These are phyloP conservation scores for Sporothrix humicola DNA, from an alignment of 2,329 filamentous ascomycete genomes.

Conservation along the genomic window DNA sequence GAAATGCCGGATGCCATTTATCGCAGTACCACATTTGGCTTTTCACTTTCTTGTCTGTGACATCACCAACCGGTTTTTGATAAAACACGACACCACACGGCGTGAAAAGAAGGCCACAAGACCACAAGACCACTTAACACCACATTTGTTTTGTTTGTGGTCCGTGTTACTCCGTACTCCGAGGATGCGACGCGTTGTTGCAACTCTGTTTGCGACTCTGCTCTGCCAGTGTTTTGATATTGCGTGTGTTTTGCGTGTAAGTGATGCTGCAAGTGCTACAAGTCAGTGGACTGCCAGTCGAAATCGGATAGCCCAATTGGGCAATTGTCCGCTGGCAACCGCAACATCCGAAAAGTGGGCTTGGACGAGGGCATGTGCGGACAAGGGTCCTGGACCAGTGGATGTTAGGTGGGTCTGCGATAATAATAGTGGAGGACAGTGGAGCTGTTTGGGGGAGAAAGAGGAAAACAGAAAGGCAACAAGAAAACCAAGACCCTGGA, in stretches of 20 bases:
- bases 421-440: neutral
- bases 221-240: too few species aligned
- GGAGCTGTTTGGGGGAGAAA: neutral
- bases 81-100: neutral
- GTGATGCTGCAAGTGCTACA: too few species aligned
- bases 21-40: neutral
- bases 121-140: too few species aligned
- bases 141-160: slow-evolving; percentile 7
- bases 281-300: neutral
- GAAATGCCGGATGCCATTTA: neutral
- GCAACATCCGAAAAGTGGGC: neutral
- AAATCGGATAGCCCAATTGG: slow-evolving; percentile 5
- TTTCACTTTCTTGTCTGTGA: neutral
- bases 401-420: neutral
- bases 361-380: neutral
- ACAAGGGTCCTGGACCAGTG: slow-evolving; percentile 6
- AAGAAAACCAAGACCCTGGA: too few species aligned
- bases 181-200: neutral
- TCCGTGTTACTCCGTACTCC: neutral
- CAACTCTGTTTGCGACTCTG: neutral
- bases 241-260: too few species aligned
- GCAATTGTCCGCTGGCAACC: slow-evolving; percentile 18
- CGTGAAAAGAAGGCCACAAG: too few species aligned
- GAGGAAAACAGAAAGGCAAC: neutral
- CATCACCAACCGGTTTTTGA: slow-evolving; percentile 7